Evolutionary conservation across 176 grass and related monocot genomes (phyloP), one percentile per base, ranked within the genome.

Genomic region (Tillandsia fasciculata): DNA sequence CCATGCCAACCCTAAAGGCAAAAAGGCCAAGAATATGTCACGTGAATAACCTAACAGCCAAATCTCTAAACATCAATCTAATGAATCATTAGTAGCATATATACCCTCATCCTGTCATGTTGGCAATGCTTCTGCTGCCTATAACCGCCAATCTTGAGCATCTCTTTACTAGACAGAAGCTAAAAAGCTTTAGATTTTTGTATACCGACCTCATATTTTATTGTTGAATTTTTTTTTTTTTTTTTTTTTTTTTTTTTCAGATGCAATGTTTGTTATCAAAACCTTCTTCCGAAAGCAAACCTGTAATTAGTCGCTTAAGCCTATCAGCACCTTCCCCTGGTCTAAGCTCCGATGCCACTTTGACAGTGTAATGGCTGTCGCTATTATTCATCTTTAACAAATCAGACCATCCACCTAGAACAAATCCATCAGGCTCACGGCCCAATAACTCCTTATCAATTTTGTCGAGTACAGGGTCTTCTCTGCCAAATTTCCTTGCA

Each of bases 251-350:
- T 3, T n/a, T 58, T 53, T 64, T 65, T 96, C 89, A 97, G 53
- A 97, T 64, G 82, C 93, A 97, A 72, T 97, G 88, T 66, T 89
- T 91, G 49, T 82, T 70, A 69, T 92, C 79, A 56, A 83, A 92
- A 67, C 73, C 92, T 76, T 96, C 83, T 64, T 91, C 77, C 26
- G 80, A 80, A 69, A 89, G 65, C 83, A 92, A 80, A 26, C 92
- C 79, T 42, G 56, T 83, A 56, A 87, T 71, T 2, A 97, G 81
- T 76, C 81, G 88, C 70, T 97, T 89, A 70, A 97, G 69, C 78
- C 86, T 87, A 48, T 79, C 50, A 8, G 82, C 79, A 23, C 93
- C 89, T 59, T 79, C 80, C 26, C 86, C 86, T 48, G 89, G 93
- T 24, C 65, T 78, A 23, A 97, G 86, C 79, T 90, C 86, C 49